phyloP scores from a whole-genome alignment of 129 eudicot genomes.

The Mikania micrantha region DNA sequence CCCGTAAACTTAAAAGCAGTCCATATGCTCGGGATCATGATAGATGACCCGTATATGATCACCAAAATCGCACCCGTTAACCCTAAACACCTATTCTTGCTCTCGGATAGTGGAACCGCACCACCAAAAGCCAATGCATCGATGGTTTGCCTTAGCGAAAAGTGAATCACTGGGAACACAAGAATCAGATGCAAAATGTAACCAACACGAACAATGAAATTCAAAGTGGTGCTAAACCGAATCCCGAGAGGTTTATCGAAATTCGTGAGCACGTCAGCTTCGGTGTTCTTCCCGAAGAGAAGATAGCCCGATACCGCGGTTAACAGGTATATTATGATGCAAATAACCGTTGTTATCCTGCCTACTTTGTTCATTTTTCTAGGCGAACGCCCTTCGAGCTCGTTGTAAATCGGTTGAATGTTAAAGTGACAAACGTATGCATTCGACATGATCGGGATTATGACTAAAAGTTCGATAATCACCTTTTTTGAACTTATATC shows the following conservation, averaged over 20 bases:
- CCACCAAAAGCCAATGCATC: slow-evolving; percentile 49
- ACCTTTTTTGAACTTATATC: slow-evolving; percentile 65
- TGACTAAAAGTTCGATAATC: slow-evolving; percentile 69
- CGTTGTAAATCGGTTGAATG: slow-evolving; percentile 86
- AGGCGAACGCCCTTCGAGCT: slow-evolving; percentile 65
- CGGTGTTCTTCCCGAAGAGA: slow-evolving; percentile 78
- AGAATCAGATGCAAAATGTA: slow-evolving; percentile 70
- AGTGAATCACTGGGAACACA: slow-evolving; percentile 90
- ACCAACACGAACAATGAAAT: slow-evolving; percentile 70
- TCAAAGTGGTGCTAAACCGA: slow-evolving; percentile 48
- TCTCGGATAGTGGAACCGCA: slow-evolving; percentile 46
- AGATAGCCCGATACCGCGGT: slow-evolving; percentile 83
- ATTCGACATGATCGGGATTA: slow-evolving; percentile 83
- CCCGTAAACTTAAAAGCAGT: slow-evolving; percentile 92
- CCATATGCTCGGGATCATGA: slow-evolving; percentile 81
- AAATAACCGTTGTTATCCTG: slow-evolving; percentile 58
- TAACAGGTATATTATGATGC: slow-evolving; percentile 56
- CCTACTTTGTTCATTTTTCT: slow-evolving; percentile 73
- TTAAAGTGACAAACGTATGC: slow-evolving; percentile 92
- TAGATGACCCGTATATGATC: slow-evolving; percentile 47
- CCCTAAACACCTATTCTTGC: slow-evolving; percentile 55
- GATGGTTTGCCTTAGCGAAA: slow-evolving; percentile 71
- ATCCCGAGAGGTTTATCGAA: slow-evolving; percentile 78
- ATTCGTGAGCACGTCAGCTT: slow-evolving; percentile 74
- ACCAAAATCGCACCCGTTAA: slow-evolving; percentile 43